Percentiles rank a stretch among this genome's conserved stretches.
Conservation (phyloP, 2,329 filamentous ascomycete species). For the Fusarium sp. region DNA sequence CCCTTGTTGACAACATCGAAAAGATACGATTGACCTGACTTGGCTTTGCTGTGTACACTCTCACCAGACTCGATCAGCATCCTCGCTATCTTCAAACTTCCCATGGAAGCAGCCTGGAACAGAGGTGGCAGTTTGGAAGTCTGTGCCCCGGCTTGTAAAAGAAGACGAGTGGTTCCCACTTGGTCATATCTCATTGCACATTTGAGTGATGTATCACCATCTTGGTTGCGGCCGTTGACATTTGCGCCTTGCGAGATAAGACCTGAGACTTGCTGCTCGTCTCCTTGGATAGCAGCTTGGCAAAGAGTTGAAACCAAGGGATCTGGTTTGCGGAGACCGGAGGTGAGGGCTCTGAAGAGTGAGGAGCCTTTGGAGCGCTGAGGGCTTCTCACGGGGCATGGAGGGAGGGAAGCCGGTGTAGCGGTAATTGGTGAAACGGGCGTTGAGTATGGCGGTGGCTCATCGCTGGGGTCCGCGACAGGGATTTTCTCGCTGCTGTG, state of each 20-base stretch:
- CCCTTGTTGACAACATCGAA: not conserved
- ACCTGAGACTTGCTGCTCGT: conserved; percentile 1
- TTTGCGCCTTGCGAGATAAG: not conserved
- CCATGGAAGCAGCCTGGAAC: not conserved
- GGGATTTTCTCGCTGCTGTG: not conserved
- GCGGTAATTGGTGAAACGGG: accelerated
- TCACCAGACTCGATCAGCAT: not conserved
- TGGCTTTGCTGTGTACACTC: not conserved
- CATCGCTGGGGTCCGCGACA: not conserved
- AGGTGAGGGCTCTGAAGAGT: not conserved
- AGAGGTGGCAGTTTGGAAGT: not conserved
- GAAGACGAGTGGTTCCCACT: not conserved
- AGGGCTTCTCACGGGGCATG: accelerated
- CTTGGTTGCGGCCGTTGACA: conserved; percentile 5
- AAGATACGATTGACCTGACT: not conserved
- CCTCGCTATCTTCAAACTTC: not conserved
- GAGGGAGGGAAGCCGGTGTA: too few species aligned
- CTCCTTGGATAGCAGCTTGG: not conserved
- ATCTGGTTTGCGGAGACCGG: conserved; percentile 2
- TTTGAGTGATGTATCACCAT: conserved; percentile 4
- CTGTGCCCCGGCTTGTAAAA: not conserved
- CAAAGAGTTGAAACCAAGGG: conserved; percentile 1
- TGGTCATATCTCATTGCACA: not conserved
- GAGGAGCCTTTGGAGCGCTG: not conserved
- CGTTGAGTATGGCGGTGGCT: not conserved